Evolutionary conservation across 2,329 filamentous ascomycete genomes (phyloP), one percentile per base, ranked within the genome.

Genomic region (Chaetomium strumarium): DNA sequence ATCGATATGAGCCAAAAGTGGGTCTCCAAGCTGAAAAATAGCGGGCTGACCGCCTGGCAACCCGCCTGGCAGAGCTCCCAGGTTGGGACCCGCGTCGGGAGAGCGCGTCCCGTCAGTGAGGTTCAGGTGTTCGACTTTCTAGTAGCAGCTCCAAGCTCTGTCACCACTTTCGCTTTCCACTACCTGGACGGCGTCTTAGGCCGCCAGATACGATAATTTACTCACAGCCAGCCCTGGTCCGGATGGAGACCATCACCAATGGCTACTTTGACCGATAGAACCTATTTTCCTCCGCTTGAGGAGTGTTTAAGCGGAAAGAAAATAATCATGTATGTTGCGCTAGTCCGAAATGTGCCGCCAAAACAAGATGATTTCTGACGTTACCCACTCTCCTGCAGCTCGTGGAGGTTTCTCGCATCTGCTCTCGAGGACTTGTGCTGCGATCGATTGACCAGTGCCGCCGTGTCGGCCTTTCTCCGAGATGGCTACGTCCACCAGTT

Each of bases 241-340:
- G 58, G 70, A 71, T 72, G 75, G 72, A 78, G 72, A 70, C 70
- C 72, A 69, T 73, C 69, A 74, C 75, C 72, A 75, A 90, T 90
- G 86, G 85, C 83, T 75, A 78, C 84, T 71, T 74, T 81, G 66
- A 78, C 81, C 65, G 84, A 86, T 72, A 75, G 76, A 66, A 76
- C 80, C 68, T 93, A 91, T 73, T 87, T 95, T 65, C 89, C 91
- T 66, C 83, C 90, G 66, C 78, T 96, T 70, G 86, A 90, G 71
- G 84, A 87, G 67, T 95, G 89, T 73, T 79, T 97, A 65, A 85
- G 81, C 63, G 88, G 89, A 72, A 84, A 92, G 69, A 80, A 81
- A 64, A 79, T 86, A 67, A 77, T 96, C 64, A 79, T 96, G 87
- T 95, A 78, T 68, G 84, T 56, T 49, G 44, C 77, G 57, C 48